phyloP scores from a whole-genome alignment of 169 alveolate genomes.

The Plasmodium relictum region DNA sequence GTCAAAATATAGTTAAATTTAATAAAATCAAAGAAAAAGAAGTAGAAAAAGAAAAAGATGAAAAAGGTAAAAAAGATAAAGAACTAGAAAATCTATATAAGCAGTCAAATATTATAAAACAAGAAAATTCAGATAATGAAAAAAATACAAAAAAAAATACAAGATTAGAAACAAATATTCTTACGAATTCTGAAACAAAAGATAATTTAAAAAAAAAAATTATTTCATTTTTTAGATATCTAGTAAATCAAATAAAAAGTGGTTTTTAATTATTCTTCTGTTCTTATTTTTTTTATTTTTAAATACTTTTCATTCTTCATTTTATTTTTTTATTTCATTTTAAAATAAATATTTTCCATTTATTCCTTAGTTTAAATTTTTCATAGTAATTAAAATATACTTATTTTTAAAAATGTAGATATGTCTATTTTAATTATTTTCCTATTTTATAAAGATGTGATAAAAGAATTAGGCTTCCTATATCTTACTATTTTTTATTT shows the following conservation, averaged over 20 bases:
- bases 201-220: slow-evolving; percentile 28
- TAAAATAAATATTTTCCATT: no score
- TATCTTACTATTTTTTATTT: background rate
- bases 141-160: slow-evolving; percentile 17
- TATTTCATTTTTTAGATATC: slow-evolving; percentile 50
- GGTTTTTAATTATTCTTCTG: slow-evolving; percentile 13
- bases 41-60: slow-evolving; percentile 8
- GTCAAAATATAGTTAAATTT: slow-evolving; percentile 2
- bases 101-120: slow-evolving; percentile 30
- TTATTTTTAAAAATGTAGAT: no score
- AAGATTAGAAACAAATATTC: background rate
- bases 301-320: no score
- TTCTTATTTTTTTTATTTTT: no score
- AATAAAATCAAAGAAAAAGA: slow-evolving; percentile 12
- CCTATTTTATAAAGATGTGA: background rate
- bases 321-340: no score
- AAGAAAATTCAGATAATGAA: slow-evolving; percentile 7
- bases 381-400: no score
- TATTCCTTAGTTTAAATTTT: no score
- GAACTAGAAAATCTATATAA: background rate
- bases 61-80: no score
- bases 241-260: slow-evolving; percentile 28
- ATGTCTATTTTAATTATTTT: no score
- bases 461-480: background rate
- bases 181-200: slow-evolving; percentile 10